phyloP scores from a whole-genome alignment of 192 early-diverging fungal genomes.

The Coemansia sp. region DNA sequence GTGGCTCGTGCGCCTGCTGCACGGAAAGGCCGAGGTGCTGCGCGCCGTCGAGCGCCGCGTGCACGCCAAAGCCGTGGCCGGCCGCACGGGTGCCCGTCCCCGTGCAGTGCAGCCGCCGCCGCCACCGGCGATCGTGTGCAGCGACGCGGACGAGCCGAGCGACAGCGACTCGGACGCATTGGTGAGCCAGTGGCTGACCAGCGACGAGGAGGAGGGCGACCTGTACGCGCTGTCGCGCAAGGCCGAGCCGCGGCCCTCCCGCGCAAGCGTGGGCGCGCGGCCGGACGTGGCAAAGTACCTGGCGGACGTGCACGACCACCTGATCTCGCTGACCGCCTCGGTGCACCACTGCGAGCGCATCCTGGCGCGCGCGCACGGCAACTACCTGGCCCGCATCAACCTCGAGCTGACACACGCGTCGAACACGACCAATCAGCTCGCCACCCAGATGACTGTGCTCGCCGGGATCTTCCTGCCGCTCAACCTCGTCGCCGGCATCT shows the following conservation, averaged over 20 bases:
- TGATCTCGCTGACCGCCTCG: slow-evolving; percentile 78
- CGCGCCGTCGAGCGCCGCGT: slow-evolving; percentile 61
- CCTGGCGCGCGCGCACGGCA: slow-evolving; percentile 72
- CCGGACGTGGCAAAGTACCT: slow-evolving; percentile 37
- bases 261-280: neutral
- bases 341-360: slow-evolving; percentile 80
- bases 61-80: slow-evolving; percentile 12
- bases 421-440: slow-evolving; percentile 44
- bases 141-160: neutral
- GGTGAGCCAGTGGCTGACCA: slow-evolving; percentile 48
- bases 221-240: slow-evolving; percentile 32
- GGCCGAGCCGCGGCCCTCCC: neutral
- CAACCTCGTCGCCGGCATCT: slow-evolving; percentile 66
- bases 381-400: slow-evolving; percentile 84
- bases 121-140: neutral
- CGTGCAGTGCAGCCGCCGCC: neutral
- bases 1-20: slow-evolving; percentile 65
- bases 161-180: slow-evolving; percentile 2
- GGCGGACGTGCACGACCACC: slow-evolving; percentile 57
- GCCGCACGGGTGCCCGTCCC: neutral
- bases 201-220: slow-evolving; percentile 51
- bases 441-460: slow-evolving; percentile 49
- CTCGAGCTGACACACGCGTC: slow-evolving; percentile 75
- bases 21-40: slow-evolving; percentile 74
- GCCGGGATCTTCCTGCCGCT: slow-evolving; percentile 61